Evolutionary conservation across 192 early-diverging fungal species (phyloP).

Genomic region (Coemansia sp.): DNA sequence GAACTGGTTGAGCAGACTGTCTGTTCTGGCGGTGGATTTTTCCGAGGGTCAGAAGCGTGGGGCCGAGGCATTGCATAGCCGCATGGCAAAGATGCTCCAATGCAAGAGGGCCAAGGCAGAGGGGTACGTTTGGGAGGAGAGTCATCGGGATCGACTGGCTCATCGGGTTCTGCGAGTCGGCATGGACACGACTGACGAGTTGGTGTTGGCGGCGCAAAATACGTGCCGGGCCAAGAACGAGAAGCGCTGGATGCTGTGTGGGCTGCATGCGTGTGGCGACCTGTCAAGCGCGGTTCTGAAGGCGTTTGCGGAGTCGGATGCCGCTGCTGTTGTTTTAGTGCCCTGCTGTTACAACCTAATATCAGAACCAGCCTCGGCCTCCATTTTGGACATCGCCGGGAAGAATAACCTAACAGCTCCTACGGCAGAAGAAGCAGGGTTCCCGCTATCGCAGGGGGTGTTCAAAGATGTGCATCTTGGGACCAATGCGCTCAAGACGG

Average conservation of each 20-base stretch:
- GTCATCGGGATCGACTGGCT: slow-evolving; percentile 14
- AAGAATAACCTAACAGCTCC: neutral
- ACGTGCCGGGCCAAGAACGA: neutral
- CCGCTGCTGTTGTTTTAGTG: slow-evolving; percentile 63
- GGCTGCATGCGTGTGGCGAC: slow-evolving; percentile 85
- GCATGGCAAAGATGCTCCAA: slow-evolving; percentile 23
- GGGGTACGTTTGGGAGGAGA: slow-evolving; percentile 25
- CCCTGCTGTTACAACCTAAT: slow-evolving; percentile 89
- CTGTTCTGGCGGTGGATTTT: slow-evolving; percentile 43
- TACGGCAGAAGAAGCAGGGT: slow-evolving; percentile 8
- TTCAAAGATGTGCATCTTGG: slow-evolving; percentile 51
- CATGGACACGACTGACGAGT: slow-evolving; percentile 18
- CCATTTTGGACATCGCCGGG: too few species aligned
- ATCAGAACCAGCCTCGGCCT: slow-evolving; percentile 49
- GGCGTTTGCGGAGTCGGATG: slow-evolving; percentile 60
- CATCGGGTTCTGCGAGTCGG: slow-evolving; percentile 27
- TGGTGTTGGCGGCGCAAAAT: slow-evolving; percentile 9
- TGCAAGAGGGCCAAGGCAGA: slow-evolving; percentile 19
- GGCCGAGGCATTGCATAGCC: slow-evolving; percentile 28
- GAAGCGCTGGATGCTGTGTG: slow-evolving; percentile 68
- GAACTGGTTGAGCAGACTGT: slow-evolving; percentile 1
- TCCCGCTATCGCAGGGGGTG: slow-evolving; percentile 21
- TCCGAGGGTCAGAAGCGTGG: slow-evolving; percentile 37
- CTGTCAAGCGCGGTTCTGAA: slow-evolving; percentile 71
- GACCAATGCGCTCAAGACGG: slow-evolving; percentile 64